Base-by-base conservation (phyloP, 1,139 yeast genomes). In the Candida albicans region DNA sequence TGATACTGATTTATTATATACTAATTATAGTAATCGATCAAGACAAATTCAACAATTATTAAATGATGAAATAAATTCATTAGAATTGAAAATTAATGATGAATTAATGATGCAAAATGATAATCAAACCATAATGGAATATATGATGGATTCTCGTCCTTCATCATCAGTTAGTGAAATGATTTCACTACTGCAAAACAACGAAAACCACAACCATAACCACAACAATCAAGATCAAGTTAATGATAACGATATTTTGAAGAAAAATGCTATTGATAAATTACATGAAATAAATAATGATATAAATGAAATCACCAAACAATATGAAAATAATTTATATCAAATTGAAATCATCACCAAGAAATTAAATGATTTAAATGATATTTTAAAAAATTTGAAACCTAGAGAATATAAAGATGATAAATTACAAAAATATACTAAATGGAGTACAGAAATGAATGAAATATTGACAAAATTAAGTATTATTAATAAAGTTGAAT, bases 371-470 rank as follows among this genome's bases (percentile, higher is more conserved):
- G 42, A 39, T 8, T 37, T 38, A 13, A 30, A 46, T 22, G 34
- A 27, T 15, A 32, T 35, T 8, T 39, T 42, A 27, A 37, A 37
- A 8, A 40, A 42, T 10, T 39, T 41, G 27, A 32, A 39, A 7
- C 10, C 35, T 7, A 34, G 41, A 11, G 41, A 43, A 8, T 12
- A 26, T 9, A 40, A 33, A 26, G 41, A 46, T 31, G 45, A 49
- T 37, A 51, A 56, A 28, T 45, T 52, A 13, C 62, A 64, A 26
- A 43, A 49, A 28, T 55, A 49, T 35, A 70, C 68, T 22, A 61
- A 61, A 42, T 66, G 70, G 71, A 54, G 64, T 31, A 57, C 58
- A 38, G 63, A 61, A 33, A 56, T 64, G 56, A 65, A 59, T 39
- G 62, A 58, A 13, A 52, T 67, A 4, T 48, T 68, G 40, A 42